phyloP scores from a whole-genome alignment of 2,329 filamentous ascomycete genomes.

The Diplodia sapinea region DNA sequence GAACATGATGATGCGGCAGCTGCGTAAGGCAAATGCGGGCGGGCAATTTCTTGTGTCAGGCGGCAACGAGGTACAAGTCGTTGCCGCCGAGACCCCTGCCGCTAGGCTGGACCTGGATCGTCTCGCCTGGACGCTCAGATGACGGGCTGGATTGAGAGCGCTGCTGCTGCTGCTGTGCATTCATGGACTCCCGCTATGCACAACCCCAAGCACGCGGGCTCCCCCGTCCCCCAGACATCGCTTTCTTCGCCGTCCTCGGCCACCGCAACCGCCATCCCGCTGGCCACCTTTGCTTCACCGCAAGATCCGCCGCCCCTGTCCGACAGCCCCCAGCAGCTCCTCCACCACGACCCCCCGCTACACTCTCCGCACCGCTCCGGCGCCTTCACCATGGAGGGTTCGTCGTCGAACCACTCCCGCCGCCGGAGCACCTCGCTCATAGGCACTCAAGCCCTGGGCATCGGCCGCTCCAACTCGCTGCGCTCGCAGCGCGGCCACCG shows the following conservation, averaged over 20 bases:
- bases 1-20: no score
- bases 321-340: slow-evolving; percentile 12
- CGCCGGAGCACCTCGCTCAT: slow-evolving; percentile 30
- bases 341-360: slow-evolving; percentile 20
- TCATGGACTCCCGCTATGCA: slow-evolving; percentile 24
- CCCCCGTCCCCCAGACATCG: slow-evolving; percentile 11
- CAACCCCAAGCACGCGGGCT: slow-evolving; percentile 25
- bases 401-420: slow-evolving; percentile 29
- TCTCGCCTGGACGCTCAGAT: neutral
- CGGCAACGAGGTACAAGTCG: neutral
- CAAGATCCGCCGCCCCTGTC: slow-evolving; percentile 1
- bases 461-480: slow-evolving; percentile 31
- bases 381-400: slow-evolving; percentile 29
- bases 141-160: neutral
- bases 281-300: slow-evolving; percentile 19
- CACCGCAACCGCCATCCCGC: slow-evolving; percentile 28
- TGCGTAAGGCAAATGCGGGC: no score
- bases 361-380: slow-evolving; percentile 25
- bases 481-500: slow-evolving; percentile 27
- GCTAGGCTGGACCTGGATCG: neutral
- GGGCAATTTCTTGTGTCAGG: neutral
- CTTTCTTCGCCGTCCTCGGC: slow-evolving; percentile 16
- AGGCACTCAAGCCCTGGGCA: slow-evolving; percentile 2
- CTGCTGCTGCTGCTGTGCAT: slow-evolving; percentile 5
- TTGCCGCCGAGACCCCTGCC: neutral